Base-by-base conservation (phyloP, 345 rosid genomes). In the Bretschneidera sinensis region DNA sequence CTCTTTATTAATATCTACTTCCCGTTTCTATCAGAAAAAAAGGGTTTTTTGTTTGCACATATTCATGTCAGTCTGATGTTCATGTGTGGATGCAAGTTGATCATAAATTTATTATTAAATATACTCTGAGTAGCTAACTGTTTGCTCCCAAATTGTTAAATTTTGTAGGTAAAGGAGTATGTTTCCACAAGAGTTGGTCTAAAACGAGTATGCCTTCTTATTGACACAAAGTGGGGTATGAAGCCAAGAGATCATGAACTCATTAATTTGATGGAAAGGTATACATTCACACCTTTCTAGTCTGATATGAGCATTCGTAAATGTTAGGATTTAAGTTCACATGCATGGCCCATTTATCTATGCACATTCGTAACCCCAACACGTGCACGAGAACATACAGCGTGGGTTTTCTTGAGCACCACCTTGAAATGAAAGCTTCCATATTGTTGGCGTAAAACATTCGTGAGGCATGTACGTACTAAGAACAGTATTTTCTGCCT, bases 161-260 rank as follows among this genome's bases (percentile, higher is more conserved):
- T 58, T 54, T 56, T 78, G 63, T 57, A 88, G 95, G 99, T 90
- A 34, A 86, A 83, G 73, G 95, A 88, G 67, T 94, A 90, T 78
- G 99, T 88, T 68, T 86, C 89, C 13, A 80, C 96, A 28, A 84
- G 99, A 81, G 77, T 67, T 57, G 76, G 89, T 76, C 76, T 94
- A 35, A 86, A 90, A 76, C 80, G 82, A 63, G 97, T 94, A 21
- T 94, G 97, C 69, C 89, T 90, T 69, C 91, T 94, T 62, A 71
- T 94, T 71, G 96, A 94, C 78, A 86, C 99, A 39, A 94, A 94
- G 76, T 94, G 96, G 96, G 99, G 97, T 50, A 74, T 88, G 91
- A 94, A 90, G 74, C 96, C 97, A 48, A 83, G 95, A 75, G 99
- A 94, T 68, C 83, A 54, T 13, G 97, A 94, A 74, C 92, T 88